These are phyloP conservation scores for Ploettnerulaceae sp. DNA, from an alignment of 2,329 filamentous ascomycete genomes.

Conservation along the genomic window DNA sequence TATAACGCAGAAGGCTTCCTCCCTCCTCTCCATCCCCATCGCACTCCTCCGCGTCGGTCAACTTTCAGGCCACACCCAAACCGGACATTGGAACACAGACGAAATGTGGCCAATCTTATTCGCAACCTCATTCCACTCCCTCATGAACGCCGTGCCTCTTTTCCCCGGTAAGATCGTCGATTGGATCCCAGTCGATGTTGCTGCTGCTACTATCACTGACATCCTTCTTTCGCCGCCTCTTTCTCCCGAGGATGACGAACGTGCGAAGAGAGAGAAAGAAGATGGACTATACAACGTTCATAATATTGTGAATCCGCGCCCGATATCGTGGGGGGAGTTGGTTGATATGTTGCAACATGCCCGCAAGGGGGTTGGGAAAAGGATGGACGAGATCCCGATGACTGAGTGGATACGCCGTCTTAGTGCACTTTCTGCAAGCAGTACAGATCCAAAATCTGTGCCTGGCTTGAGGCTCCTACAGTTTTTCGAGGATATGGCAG, in stretches of 20 bases:
- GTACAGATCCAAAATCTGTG: conserved; percentile 8
- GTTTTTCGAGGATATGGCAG: conserved; percentile 28
- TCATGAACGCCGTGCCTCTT: conserved; percentile 17
- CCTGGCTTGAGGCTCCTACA: conserved; percentile 24
- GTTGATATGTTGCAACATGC: conserved; percentile 18
- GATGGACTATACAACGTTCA: conserved; percentile 19
- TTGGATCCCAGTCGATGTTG: conserved; percentile 30
- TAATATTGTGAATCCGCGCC: conserved; percentile 29
- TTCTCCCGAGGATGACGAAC: not conserved
- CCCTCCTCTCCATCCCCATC: conserved; percentile 18
- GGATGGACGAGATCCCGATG: conserved; percentile 17
- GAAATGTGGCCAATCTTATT: conserved; percentile 31
- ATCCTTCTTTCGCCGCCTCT: conserved; percentile 3
- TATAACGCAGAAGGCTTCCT: conserved; percentile 24
- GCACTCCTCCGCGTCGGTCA: conserved; percentile 29
- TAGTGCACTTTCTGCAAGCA: conserved; percentile 7
- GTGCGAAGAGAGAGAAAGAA: not conserved
- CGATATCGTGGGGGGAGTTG: conserved; percentile 20
- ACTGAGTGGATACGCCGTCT: conserved; percentile 22
- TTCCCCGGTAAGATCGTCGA: conserved; percentile 20
- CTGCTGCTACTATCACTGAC: conserved; percentile 21
- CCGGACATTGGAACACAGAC: conserved; percentile 25
- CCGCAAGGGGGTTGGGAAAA: not conserved
- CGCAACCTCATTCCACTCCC: conserved; percentile 17
- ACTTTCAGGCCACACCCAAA: conserved; percentile 25